These are phyloP conservation scores for Sclerotinia spermophila DNA, from an alignment of 2,329 filamentous ascomycete genomes.

Conservation along the genomic window DNA sequence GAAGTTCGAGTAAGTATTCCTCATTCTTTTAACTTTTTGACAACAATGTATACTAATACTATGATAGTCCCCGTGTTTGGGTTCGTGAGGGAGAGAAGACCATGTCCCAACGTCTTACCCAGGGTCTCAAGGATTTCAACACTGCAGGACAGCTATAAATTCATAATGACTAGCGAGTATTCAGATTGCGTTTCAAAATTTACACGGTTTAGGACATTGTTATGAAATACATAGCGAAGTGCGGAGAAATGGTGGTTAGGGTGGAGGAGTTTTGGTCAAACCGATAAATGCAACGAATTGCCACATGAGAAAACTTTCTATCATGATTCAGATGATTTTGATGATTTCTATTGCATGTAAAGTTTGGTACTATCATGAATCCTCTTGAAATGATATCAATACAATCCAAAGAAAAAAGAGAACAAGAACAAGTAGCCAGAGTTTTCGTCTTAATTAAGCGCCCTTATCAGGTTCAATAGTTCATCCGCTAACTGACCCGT, in stretches of 20 bases:
- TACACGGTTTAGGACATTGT: conserved; percentile 17
- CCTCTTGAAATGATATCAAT: neutral
- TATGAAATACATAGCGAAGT: conserved; percentile 15
- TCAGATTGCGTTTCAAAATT: conserved; percentile 10
- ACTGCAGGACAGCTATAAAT: conserved; percentile 70
- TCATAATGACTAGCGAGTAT: conserved; percentile 1
- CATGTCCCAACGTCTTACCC: conserved; percentile 77
- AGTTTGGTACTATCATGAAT: neutral
- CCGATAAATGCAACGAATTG: conserved; percentile 9
- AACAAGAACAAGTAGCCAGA: neutral
- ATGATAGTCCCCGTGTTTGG: conserved; percentile 58
- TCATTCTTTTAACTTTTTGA: neutral
- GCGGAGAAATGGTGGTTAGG: conserved; percentile 11
- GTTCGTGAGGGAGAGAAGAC: conserved; percentile 96
- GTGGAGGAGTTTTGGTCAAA: conserved; percentile 15
- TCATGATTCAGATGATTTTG: neutral
- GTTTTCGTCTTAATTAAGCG: neutral
- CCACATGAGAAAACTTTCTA: neutral
- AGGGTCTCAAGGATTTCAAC: conserved; percentile 91
- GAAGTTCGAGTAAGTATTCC: conserved; percentile 56
- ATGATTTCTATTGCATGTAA: neutral
- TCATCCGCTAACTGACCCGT: neutral
- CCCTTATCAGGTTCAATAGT: neutral
- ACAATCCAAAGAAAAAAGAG: neutral
- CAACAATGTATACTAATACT: neutral